Evolutionary conservation across 306 rosid genomes (phyloP).

Genomic region (Bauhinia variegata): DNA sequence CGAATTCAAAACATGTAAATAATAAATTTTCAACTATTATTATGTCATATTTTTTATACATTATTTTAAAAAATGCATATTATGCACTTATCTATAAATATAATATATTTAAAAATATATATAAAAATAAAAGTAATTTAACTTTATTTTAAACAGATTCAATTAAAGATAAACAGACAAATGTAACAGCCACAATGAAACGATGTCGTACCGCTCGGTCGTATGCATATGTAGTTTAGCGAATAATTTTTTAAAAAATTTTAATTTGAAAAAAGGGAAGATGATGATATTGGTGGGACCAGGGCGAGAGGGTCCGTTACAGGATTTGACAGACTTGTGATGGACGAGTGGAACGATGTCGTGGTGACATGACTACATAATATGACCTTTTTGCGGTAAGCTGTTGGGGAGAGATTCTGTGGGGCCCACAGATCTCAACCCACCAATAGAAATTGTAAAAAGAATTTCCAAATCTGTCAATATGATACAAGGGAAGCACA

Average conservation of each 20-base stretch:
- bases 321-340: slow-evolving; percentile 40
- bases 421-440: slow-evolving; percentile 44
- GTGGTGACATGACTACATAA: slow-evolving; percentile 50
- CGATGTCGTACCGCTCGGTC: no score
- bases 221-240: no score
- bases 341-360: slow-evolving; percentile 43
- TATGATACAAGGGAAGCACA: no score
- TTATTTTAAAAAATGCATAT: no score
- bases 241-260: no score
- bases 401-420: slow-evolving; percentile 34
- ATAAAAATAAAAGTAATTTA: background rate
- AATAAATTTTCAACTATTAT: no score
- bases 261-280: background rate
- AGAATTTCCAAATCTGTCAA: no score
- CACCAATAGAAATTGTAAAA: background rate
- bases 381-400: slow-evolving; percentile 13
- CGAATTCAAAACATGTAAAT: no score
- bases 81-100: no score
- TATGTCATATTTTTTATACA: no score
- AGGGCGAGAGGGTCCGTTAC: background rate
- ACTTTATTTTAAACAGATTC: background rate
- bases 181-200: no score
- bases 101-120: no score
- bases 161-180: background rate
- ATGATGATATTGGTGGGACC: slow-evolving; percentile 7